These are phyloP conservation scores for Podospora comata DNA, from an alignment of 495 filamentous ascomycete species.

Conservation along the genomic window DNA sequence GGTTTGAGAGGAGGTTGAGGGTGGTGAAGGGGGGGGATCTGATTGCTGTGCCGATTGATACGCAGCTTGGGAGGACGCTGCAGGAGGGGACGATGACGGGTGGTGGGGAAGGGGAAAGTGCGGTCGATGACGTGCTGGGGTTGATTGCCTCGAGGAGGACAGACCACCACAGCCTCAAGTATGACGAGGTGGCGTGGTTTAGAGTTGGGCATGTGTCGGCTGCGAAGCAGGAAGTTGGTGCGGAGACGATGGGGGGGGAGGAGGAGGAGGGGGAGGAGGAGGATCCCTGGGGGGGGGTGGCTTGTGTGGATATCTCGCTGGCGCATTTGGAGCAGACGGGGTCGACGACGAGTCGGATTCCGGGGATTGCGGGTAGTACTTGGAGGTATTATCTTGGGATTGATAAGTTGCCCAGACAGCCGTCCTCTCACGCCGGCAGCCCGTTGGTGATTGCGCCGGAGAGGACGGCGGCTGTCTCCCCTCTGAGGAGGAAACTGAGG, in stretches of 20 bases:
- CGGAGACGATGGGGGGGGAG: conserved; percentile 39
- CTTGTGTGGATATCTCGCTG: conserved; percentile 73
- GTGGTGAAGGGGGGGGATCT: conserved; percentile 82
- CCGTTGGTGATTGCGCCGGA: conserved; percentile 41
- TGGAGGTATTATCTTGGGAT: conserved; percentile 87
- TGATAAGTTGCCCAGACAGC: conserved; percentile 50
- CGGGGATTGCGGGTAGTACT: conserved; percentile 64
- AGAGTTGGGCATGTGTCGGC: conserved; percentile 68
- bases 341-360: conserved; percentile 72
- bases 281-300: conserved; percentile 77
- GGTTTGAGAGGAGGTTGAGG: conserved; percentile 75
- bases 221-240: conserved; percentile 51
- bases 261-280: conserved; percentile 51
- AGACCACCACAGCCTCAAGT: conserved; percentile 32
- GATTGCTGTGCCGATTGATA: conserved; percentile 81
- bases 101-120: conserved; percentile 50
- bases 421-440: conserved; percentile 38
- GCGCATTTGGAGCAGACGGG: conserved; percentile 88
- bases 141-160: conserved; percentile 39
- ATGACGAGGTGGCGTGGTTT: conserved; percentile 83
- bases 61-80: conserved; percentile 69
- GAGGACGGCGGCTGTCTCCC: conserved; percentile 56
- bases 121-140: conserved; percentile 60
- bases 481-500: conserved; percentile 70
- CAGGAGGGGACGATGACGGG: conserved; percentile 56